These are phyloP conservation scores for Chlorella sp. DNA, from an alignment of 139 green algal species.

Conservation along the genomic window DNA sequence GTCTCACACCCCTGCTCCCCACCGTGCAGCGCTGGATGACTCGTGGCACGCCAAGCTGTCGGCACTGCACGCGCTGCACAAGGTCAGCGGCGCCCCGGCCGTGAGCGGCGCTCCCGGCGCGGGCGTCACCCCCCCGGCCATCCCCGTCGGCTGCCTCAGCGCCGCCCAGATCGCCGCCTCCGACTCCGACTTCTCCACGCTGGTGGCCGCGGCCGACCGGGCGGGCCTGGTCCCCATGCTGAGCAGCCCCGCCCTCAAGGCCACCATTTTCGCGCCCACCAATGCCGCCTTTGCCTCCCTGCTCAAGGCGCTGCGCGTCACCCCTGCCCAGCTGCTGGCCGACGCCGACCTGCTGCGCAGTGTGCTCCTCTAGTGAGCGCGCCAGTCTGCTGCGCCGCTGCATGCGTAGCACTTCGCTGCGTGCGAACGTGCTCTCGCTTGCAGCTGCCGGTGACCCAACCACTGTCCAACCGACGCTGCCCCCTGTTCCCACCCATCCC, in stretches of 20 bases:
- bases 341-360: conserved; percentile 14
- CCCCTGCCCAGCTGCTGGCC: background rate
- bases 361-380: background rate
- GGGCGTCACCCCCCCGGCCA: conserved; percentile 6
- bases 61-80: background rate
- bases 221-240: conserved; percentile 25
- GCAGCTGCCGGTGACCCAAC: no score
- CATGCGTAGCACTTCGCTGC: no score
- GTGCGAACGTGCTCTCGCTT: no score
- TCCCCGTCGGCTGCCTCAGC: conserved; percentile 4
- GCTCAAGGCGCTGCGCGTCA: conserved; percentile 8
- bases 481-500: background rate
- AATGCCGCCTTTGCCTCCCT: conserved; percentile 18
- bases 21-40: background rate
- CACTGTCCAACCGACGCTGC: background rate
- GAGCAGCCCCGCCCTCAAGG: conserved; percentile 8
- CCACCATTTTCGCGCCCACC: conserved; percentile 37
- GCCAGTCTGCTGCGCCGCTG: background rate
- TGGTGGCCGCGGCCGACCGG: conserved; percentile 15
- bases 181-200: conserved; percentile 7
- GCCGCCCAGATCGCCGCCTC: background rate
- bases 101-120: background rate
- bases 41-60: no score
- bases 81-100: background rate
- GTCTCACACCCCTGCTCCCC: background rate